These are phyloP conservation scores for Thalassiosira exigua DNA, from an alignment of 352 stramenopile species.

Conservation along the genomic window DNA sequence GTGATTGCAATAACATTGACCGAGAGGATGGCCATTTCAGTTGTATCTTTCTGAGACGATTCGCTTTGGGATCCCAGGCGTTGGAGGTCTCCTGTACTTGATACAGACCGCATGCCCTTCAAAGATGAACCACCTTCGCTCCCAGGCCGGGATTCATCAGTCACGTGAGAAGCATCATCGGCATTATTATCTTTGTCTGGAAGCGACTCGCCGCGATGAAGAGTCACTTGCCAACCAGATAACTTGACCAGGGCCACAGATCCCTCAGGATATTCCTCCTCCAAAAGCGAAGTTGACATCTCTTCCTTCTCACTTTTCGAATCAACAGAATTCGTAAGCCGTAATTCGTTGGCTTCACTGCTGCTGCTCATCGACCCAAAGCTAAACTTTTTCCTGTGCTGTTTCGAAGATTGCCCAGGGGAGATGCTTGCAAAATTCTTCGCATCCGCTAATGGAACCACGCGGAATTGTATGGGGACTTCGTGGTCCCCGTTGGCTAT, in stretches of 20 bases:
- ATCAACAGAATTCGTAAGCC: conserved; percentile 24
- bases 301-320: conserved; percentile 22
- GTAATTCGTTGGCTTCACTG: conserved; percentile 20
- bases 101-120: conserved; percentile 10
- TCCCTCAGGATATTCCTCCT: conserved; percentile 40
- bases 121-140: conserved; percentile 23
- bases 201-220: too few relatives aligned
- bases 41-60: conserved; percentile 20
- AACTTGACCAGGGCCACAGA: conserved; percentile 34
- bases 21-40: conserved; percentile 29
- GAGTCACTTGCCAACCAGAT: too few relatives aligned
- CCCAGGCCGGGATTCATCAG: neutral
- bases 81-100: conserved; percentile 11
- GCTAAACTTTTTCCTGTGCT: conserved; percentile 18
- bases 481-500: conserved; percentile 79
- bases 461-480: conserved; percentile 71
- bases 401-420: neutral
- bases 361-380: conserved; percentile 37
- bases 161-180: conserved; percentile 7
- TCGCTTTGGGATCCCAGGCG: conserved; percentile 16
- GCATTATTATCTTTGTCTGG: neutral
- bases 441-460: conserved; percentile 28
- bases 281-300: neutral
- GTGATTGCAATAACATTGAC: conserved; percentile 61
- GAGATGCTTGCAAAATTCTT: conserved; percentile 3